Base-by-base conservation (phyloP, 2,329 filamentous ascomycete species). In the Cladosporium phlei region DNA sequence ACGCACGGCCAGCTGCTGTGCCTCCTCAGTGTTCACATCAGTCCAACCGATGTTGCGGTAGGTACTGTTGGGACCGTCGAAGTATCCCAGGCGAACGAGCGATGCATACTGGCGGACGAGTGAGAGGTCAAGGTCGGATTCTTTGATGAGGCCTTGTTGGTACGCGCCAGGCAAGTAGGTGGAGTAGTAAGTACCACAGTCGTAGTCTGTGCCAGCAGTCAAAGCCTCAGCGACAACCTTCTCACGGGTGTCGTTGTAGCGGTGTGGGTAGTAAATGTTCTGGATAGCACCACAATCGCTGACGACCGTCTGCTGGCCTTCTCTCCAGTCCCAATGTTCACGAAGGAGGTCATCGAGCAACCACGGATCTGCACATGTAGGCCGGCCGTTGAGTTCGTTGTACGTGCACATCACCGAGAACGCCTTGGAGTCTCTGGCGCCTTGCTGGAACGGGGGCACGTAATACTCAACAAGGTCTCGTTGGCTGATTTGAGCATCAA, bases 391-490 rank as follows among this genome's bases (percentile, higher is more conserved):
- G 30, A 86, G 70, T 0, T 79, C 68, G 52, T 86, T 82, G 60
- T 79, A 81, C 12, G 70, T 34, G 75, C 78, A 61, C 82, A 85
- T 59, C 73, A 72, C 67, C 14, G 60, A 72, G 4, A 68, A 69
- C 16, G 71, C 69, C 29, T 70, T 68, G 1, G 67, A 65, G 49
- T 72, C 69, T 47, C 69, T 53, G 1, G 68, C 69, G 43, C 69
- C 72, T 22, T 58, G 73, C 56, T 82, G 70, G 66, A 86, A 86
- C 0, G 80, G 75, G 1, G 78, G 80, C 30, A 83, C 70, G 57
- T 83, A 86, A 64, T 85, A 86, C 55, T 85, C 82, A 0, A 76
- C 72, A 4, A 86, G 65, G 50, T 87, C 83, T 54, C 85, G 82
- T 38, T 71, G 66, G 8, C 71, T 69, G 48, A 83, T 75, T 10